phyloP scores from a whole-genome alignment of 441 rosid genomes.

The Arabidopsis hybrid region DNA sequence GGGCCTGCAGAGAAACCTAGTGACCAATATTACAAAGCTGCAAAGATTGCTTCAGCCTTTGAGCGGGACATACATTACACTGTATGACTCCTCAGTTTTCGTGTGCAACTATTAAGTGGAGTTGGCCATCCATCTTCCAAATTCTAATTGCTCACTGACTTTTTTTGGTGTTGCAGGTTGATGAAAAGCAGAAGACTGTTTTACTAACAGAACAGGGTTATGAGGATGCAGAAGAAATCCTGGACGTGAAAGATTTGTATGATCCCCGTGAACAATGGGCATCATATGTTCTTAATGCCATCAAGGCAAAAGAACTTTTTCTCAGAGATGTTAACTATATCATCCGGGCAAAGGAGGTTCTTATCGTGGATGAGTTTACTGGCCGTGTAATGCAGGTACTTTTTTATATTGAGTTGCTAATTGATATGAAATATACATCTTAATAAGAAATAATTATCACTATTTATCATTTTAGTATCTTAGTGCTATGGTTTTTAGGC shows the following conservation, averaged over 20 bases:
- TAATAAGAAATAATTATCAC: not conserved
- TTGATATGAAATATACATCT: slow-evolving; percentile 18
- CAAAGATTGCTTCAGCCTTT: slow-evolving; percentile 87
- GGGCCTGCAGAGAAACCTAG: slow-evolving; percentile 98
- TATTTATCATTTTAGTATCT: not conserved
- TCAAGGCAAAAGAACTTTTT: slow-evolving; percentile 92
- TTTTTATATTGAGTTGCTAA: slow-evolving; percentile 18
- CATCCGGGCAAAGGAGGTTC: slow-evolving; percentile 92
- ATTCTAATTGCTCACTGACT: slow-evolving; percentile 9
- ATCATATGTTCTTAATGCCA: slow-evolving; percentile 85
- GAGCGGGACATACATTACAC: slow-evolving; percentile 95
- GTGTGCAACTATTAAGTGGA: not conserved
- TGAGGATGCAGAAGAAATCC: slow-evolving; percentile 95
- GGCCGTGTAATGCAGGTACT: slow-evolving; percentile 99
- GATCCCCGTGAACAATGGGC: slow-evolving; percentile 99
- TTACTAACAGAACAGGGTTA: slow-evolving; percentile 96
- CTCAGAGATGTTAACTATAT: slow-evolving; percentile 96
- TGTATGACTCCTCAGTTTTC: slow-evolving; percentile 51
- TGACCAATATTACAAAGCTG: slow-evolving; percentile 92
- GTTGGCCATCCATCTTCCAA: slow-evolving; percentile 5
- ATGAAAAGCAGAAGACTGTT: slow-evolving; percentile 95
- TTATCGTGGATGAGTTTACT: slow-evolving; percentile 96
- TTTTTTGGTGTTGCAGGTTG: slow-evolving; percentile 67
- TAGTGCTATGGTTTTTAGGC: slow-evolving; percentile 7
- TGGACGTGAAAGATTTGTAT: slow-evolving; percentile 89